These are phyloP conservation scores for Actinomucor elegans DNA, from an alignment of 371 early-diverging fungal species.

Conservation along the genomic window DNA sequence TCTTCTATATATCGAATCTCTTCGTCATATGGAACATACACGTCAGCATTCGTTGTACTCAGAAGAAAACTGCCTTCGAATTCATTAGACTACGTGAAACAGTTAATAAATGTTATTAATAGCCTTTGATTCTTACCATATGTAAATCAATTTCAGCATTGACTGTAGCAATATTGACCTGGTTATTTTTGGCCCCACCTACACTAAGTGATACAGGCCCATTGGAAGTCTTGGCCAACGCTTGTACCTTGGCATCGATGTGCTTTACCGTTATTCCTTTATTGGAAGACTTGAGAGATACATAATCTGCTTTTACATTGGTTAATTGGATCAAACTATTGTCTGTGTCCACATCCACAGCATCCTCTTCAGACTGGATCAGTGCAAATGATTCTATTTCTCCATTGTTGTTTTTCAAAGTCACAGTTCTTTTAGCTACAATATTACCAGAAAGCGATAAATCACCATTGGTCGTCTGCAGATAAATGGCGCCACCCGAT, in stretches of 20 bases:
- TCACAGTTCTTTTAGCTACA: background rate
- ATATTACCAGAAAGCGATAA: background rate
- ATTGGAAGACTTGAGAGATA: conserved; percentile 6
- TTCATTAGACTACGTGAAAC: conserved; percentile 1
- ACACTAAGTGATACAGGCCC: conserved; percentile 5
- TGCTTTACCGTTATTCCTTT: background rate
- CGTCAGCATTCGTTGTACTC: conserved; percentile 5
- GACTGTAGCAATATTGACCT: background rate
- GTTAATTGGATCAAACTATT: conserved; percentile 2
- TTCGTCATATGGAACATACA: conserved; percentile 2
- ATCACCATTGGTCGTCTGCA: conserved; percentile 4
- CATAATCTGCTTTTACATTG: background rate
- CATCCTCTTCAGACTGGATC: conserved; percentile 8
- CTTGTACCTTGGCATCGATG: conserved; percentile 6
- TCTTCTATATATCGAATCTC: conserved; percentile 9
- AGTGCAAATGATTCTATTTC: background rate
- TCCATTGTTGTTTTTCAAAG: conserved; percentile 6
- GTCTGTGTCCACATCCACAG: conserved; percentile 1
- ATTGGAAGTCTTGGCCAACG: conserved; percentile 6
- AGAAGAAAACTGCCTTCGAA: conserved; percentile 14
- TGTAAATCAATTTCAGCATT: conserved; percentile 5
- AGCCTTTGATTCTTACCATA: conserved; percentile 6
- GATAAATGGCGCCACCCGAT: background rate
- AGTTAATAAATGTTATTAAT: no score
- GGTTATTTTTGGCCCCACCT: conserved; percentile 11